Conservation (phyloP, 257 asterid species). For the Forsythia viridissima region DNA sequence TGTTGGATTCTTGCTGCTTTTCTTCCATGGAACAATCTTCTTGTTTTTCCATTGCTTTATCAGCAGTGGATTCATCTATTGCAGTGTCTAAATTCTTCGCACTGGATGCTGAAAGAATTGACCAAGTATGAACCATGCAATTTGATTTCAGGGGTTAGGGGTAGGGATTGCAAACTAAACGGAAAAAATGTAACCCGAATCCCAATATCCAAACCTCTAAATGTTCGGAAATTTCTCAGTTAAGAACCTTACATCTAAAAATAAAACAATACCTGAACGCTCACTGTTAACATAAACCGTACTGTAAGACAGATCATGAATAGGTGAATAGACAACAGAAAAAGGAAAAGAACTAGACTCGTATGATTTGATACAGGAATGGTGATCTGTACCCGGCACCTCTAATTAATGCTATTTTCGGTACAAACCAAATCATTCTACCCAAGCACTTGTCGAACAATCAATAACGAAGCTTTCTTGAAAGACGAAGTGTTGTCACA, state of each 20-base stretch:
- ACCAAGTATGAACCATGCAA: conserved; percentile 16
- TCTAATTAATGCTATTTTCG: too few relatives aligned
- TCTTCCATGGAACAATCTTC: conserved; percentile 33
- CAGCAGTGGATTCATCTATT: conserved; percentile 23
- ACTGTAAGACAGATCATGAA: neutral
- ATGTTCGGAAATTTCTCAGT: neutral
- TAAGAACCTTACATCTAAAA: neutral
- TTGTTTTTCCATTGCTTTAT: conserved; percentile 24
- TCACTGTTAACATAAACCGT: neutral
- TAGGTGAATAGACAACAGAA: too few relatives aligned
- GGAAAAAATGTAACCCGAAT: neutral
- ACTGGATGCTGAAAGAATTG: conserved; percentile 30
- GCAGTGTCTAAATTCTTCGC: conserved; percentile 41
- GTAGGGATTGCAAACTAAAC: neutral
- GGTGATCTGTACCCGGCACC: too few relatives aligned
- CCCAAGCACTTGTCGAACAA: too few relatives aligned
- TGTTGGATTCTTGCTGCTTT: conserved; percentile 46
- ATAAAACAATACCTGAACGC: neutral
- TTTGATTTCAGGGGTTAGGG: neutral
- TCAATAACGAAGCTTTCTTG: too few relatives aligned
- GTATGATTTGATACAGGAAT: too few relatives aligned
- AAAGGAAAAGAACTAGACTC: too few relatives aligned
- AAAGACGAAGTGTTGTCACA: neutral
- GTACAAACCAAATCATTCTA: too few relatives aligned
- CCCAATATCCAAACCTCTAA: neutral